Conservation (phyloP, 179 eudicot genomes). For the Heliamphora ciliata region DNA sequence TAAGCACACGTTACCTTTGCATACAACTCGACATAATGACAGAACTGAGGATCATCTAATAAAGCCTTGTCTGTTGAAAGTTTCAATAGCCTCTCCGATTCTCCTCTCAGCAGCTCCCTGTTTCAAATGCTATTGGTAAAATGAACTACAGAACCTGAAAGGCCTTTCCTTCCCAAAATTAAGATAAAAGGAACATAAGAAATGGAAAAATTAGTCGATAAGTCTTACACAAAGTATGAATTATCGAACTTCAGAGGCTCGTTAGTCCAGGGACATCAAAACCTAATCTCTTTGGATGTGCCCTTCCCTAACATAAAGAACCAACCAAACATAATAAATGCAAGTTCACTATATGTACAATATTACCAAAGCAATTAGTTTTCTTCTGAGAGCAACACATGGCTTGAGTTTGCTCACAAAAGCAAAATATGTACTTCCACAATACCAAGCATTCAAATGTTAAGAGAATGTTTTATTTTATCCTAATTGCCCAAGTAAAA, state of each 20-base stretch:
- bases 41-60: constrained; percentile 74
- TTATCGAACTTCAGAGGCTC: constrained; percentile 93
- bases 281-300: constrained; percentile 94
- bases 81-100: constrained; percentile 75
- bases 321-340: constrained; percentile 3
- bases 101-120: constrained; percentile 84
- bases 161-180: constrained; percentile 12
- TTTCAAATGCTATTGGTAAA: constrained; percentile 11
- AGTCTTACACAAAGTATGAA: constrained; percentile 75
- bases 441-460: background rate
- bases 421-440: background rate
- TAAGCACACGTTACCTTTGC: constrained; percentile 56
- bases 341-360: constrained; percentile 1
- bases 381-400: background rate
- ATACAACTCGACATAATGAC: constrained; percentile 71
- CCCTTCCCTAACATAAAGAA: constrained; percentile 63
- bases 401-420: background rate
- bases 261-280: constrained; percentile 92
- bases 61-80: constrained; percentile 79
- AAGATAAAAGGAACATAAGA: background rate
- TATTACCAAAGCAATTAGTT: constrained; percentile 5
- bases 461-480: background rate
- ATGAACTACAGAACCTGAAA: constrained; percentile 7
- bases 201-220: background rate
- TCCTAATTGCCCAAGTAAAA: background rate